Conservation (phyloP, 2,329 filamentous ascomycete genomes). For the Akanthomyces uredinophilus region DNA sequence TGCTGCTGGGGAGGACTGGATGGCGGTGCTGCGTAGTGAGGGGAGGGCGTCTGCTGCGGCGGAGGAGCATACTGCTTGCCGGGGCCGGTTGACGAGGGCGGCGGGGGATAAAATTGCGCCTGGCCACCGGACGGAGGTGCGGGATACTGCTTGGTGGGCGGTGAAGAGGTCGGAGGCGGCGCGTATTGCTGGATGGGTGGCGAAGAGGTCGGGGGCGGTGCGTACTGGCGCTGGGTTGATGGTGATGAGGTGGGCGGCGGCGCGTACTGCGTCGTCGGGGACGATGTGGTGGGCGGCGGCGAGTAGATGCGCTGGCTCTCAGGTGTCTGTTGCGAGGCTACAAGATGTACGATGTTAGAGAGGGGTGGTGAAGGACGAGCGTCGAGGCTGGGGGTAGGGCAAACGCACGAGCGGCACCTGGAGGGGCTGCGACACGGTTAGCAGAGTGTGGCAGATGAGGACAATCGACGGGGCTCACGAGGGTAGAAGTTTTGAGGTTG, state of each 20-base stretch:
- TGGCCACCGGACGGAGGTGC: constrained; percentile 42
- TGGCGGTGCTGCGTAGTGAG: constrained; percentile 27
- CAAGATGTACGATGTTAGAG: neutral
- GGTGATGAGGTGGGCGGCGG: constrained; percentile 2
- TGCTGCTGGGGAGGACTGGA: constrained; percentile 16
- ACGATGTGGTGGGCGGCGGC: constrained; percentile 18
- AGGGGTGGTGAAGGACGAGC: constrained; percentile 12
- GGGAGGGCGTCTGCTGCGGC: constrained; percentile 28
- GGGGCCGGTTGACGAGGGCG: constrained; percentile 29
- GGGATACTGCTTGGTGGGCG: constrained; percentile 42
- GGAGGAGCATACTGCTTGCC: constrained; percentile 27
- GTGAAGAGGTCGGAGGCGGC: constrained; percentile 39
- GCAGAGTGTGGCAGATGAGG: constrained; percentile 3
- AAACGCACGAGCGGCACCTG: constrained; percentile 26
- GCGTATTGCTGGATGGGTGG: constrained; percentile 34
- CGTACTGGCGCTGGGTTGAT: neutral
- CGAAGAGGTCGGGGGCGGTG: constrained; percentile 21
- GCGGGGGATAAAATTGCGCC: constrained; percentile 42
- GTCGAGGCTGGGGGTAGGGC: neutral
- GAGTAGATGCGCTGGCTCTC: constrained; percentile 18
- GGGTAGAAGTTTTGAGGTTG: constrained; percentile 40
- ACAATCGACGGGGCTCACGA: constrained; percentile 30
- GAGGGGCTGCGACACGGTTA: constrained; percentile 32
- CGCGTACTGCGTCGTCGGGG: neutral
- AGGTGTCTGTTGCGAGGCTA: constrained; percentile 10